Evolutionary conservation across 2,329 filamentous ascomycete species (phyloP).

Genomic region (Stachybotrys chartarum): DNA sequence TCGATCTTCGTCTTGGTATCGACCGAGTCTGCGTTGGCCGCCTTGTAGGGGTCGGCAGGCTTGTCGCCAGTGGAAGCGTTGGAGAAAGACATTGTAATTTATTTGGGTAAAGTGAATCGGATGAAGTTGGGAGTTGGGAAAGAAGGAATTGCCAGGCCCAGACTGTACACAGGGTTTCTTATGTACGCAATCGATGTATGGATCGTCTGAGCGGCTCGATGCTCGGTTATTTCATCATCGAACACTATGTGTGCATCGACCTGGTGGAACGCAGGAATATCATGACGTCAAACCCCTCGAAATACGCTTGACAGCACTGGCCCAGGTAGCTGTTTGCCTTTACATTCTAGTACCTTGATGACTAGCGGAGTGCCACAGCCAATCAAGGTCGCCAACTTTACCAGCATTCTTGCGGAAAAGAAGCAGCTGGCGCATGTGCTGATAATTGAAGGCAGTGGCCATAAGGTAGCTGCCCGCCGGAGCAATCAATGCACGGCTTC

Average conservation of each 20-base stretch:
- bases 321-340: not conserved
- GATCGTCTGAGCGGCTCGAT: not conserved
- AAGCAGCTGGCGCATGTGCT: too few species aligned
- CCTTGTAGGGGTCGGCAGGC: constrained; percentile 70
- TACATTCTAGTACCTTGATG: not conserved
- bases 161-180: not conserved
- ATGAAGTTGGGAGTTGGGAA: not conserved
- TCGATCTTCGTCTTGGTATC: constrained; percentile 68
- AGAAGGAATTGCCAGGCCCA: not conserved
- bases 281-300: not conserved
- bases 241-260: not conserved
- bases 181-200: not conserved
- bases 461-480: too few species aligned
- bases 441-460: too few species aligned
- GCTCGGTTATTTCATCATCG: not conserved
- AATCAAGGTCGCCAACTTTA: too few species aligned
- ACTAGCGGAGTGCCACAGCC: too few species aligned
- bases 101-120: not conserved
- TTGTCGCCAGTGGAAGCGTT: constrained; percentile 56
- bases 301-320: not conserved
- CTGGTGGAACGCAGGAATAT: not conserved
- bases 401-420: too few species aligned
- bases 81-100: constrained; percentile 35
- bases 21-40: constrained; percentile 59
- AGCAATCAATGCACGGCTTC: too few species aligned